These are phyloP conservation scores for Globisporangium recalcitrans DNA, from an alignment of 352 stramenopile genomes.

Conservation along the genomic window DNA sequence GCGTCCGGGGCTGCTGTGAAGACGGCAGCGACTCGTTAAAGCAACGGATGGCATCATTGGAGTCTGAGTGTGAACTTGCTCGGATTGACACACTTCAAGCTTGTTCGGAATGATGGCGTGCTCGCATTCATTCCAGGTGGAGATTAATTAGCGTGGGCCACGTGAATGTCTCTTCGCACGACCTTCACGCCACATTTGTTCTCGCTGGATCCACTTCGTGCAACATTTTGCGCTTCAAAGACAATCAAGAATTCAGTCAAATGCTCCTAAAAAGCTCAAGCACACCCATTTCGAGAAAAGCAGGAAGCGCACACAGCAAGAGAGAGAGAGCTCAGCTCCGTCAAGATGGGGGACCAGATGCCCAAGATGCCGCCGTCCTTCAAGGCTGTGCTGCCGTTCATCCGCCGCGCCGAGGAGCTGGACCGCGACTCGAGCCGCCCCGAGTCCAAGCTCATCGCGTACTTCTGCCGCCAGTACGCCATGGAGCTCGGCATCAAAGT, in stretches of 20 bases:
- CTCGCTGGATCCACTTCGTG: constrained; percentile 5
- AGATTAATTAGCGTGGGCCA: constrained; percentile 3
- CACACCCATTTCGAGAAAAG: constrained; percentile 15
- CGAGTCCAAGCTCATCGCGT: constrained; percentile 94
- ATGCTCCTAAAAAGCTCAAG: not conserved
- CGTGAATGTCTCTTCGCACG: not conserved
- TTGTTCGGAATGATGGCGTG: too few species aligned
- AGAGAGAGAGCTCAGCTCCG: not conserved
- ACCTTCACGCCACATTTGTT: constrained; percentile 13
- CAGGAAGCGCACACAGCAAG: constrained; percentile 14
- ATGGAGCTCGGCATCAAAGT: constrained; percentile 89
- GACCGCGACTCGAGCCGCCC: constrained; percentile 86
- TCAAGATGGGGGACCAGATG: constrained; percentile 44
- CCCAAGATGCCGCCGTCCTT: constrained; percentile 89
- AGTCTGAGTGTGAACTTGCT: too few species aligned
- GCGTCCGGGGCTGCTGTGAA: too few species aligned
- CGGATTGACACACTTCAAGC: too few species aligned
- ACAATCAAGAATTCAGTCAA: too few species aligned
- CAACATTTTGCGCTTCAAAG: not conserved
- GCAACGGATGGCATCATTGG: too few species aligned
- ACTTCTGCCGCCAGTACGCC: constrained; percentile 89
- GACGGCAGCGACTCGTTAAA: too few species aligned
- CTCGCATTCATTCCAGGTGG: not conserved
- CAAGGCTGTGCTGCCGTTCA: constrained; percentile 92
- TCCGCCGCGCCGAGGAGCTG: constrained; percentile 93